Evolutionary conservation across 192 early-diverging fungal genomes (phyloP), one percentile per base, ranked within the genome.

Genomic region (Chytriomyces sp.): DNA sequence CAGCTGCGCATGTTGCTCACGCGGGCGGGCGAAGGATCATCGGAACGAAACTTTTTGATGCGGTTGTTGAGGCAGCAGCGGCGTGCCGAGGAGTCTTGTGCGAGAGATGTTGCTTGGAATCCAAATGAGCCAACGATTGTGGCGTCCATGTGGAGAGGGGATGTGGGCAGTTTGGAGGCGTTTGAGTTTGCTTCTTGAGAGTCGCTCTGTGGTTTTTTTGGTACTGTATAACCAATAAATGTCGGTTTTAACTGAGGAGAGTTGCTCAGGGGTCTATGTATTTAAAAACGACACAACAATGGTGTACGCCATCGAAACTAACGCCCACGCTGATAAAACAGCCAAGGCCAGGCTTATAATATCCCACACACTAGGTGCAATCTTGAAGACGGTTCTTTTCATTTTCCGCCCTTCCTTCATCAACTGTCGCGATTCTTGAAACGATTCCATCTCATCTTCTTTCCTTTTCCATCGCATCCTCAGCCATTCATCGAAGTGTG

Each of bases 61-160:
- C 6, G 43, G 63, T 6, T 43, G 23, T 63, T 50, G 23, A 43
- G 43, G 64, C 61, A 49, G 44, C 49, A 46, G 20, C 11, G 6
- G 26, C 13, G 45, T 46, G 20, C 20, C 35, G 23, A 43, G 35
- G 72, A 23, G 48, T 13, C 16, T 72, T 80, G 68, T 50, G 69
- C 73, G 44, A 44, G 82, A 28, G 82, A 83, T 65, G 79, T 80
- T 16, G 64, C 64, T 9, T 83, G 82, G 82, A 79, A 81, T 75
- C 82, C 82, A 6, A 6, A 63, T 45, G 45, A 64, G 46, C 79
- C 79, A 9, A 61, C 50, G 18, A 78, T 83, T 6, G 67, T 82
- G 20, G 71, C 50, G 35, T 67, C 64, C 50, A 50, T 67, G 24
- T 76, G 75, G 75, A 67, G n/a, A 20, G 64, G 43, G n/a, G 64